A percentile compares a stretch with the other conserved stretches of the same genome.
Conservation (phyloP, 805 yeast genomes). For the Millerozyma miso region DNA sequence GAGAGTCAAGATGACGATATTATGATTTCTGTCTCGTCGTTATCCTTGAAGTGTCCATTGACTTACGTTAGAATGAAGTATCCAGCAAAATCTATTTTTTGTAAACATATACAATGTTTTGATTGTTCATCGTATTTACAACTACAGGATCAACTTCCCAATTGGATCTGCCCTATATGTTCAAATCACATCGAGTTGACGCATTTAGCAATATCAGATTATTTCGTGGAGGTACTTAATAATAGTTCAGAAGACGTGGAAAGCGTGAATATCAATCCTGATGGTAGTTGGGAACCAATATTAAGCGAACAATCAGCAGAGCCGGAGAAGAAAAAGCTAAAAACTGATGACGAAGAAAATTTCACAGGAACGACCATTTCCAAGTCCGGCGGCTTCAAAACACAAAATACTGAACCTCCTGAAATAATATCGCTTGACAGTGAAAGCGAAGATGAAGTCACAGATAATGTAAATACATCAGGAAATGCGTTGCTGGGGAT, state of each 20-base stretch:
- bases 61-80: conserved; percentile 62
- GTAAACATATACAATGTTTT: conserved; percentile 84
- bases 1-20: conserved; percentile 58
- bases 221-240: conserved; percentile 56
- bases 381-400: conserved; percentile 2
- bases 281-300: conserved; percentile 65
- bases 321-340: not conserved
- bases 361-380: no score
- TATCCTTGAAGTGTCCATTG: conserved; percentile 76
- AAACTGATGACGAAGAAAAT: not conserved
- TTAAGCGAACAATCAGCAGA: not conserved
- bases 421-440: conserved; percentile 50
- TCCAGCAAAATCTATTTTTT: conserved; percentile 68
- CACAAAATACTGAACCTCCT: conserved; percentile 20
- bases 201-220: conserved; percentile 72
- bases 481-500: not conserved
- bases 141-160: conserved; percentile 73
- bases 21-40: conserved; percentile 58
- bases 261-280: conserved; percentile 58
- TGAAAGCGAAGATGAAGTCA: conserved; percentile 40
- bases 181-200: conserved; percentile 45
- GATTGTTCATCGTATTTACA: conserved; percentile 73
- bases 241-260: conserved; percentile 54
- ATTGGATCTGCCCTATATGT: conserved; percentile 90
- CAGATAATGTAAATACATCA: not conserved